Evolutionary conservation across 441 rosid species (phyloP).

Genomic region (Erodium chrysanthum): DNA sequence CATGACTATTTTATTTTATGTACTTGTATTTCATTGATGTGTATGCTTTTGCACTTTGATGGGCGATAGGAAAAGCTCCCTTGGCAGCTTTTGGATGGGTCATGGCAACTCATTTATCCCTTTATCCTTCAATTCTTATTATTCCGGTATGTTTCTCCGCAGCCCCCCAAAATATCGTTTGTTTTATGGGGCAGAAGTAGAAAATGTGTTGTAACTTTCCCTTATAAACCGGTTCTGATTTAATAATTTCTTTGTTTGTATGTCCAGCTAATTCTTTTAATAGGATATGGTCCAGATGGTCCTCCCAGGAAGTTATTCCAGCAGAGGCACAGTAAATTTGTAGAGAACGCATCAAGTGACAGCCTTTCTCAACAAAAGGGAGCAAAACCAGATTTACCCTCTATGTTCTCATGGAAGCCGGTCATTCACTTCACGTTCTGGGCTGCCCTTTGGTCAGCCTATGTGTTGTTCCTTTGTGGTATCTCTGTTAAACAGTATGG

Average conservation of each 20-base stretch:
- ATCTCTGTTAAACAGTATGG: constrained; percentile 55
- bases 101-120: constrained; percentile 79
- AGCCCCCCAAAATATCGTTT: neutral
- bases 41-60: constrained; percentile 11
- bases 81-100: constrained; percentile 94
- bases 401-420: constrained; percentile 48
- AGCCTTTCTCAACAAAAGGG: constrained; percentile 19
- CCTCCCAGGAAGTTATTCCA: constrained; percentile 65
- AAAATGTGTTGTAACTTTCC: neutral
- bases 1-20: neutral
- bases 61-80: constrained; percentile 54
- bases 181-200: neutral
- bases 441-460: constrained; percentile 57
- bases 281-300: constrained; percentile 80
- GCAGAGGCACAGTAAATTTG: constrained; percentile 18
- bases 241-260: constrained; percentile 5
- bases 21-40: neutral
- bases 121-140: constrained; percentile 61
- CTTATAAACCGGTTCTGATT: neutral
- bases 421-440: constrained; percentile 53
- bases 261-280: constrained; percentile 51
- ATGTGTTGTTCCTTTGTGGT: constrained; percentile 54
- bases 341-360: constrained; percentile 15
- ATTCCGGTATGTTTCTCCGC: constrained; percentile 48
- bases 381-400: constrained; percentile 17